These are phyloP conservation scores for Athelia sp. DNA, from an alignment of 1,284 basidiomycete genomes.

Conservation along the genomic window DNA sequence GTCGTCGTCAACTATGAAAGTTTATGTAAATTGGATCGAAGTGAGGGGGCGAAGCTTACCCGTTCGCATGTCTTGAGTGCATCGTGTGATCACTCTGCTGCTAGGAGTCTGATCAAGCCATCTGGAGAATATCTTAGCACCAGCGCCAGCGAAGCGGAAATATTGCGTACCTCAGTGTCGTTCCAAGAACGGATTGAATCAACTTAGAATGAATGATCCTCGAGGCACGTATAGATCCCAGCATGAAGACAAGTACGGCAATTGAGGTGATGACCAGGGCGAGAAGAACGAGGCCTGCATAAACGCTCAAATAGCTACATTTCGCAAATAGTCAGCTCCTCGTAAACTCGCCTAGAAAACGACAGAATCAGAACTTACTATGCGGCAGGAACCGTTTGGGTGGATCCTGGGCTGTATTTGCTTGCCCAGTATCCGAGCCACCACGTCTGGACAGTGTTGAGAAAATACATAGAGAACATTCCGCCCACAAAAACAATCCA, in stretches of 20 bases:
- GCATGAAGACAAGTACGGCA: slow-evolving; percentile 30
- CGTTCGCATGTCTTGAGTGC: slow-evolving; percentile 49
- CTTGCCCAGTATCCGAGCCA: slow-evolving; percentile 58
- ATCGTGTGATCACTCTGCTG: slow-evolving; percentile 48
- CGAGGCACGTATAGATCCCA: slow-evolving; percentile 39
- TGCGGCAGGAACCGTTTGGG: slow-evolving; percentile 30
- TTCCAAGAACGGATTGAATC: slow-evolving; percentile 40
- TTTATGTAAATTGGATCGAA: not conserved
- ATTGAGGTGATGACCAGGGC: slow-evolving; percentile 22
- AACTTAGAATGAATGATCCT: slow-evolving; percentile 36
- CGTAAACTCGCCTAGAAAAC: not conserved
- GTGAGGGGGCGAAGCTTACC: slow-evolving; percentile 4
- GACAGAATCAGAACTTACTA: slow-evolving; percentile 26
- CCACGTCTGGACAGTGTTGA: slow-evolving; percentile 42
- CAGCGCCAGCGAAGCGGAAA: no score
- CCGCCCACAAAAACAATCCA: slow-evolving; percentile 21
- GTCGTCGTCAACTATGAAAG: slow-evolving; percentile 22
- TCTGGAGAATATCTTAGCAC: slow-evolving; percentile 6
- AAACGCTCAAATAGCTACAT: slow-evolving; percentile 41
- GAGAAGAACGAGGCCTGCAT: slow-evolving; percentile 30
- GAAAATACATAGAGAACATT: slow-evolving; percentile 19
- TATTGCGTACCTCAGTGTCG: slow-evolving; percentile 29
- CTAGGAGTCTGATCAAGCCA: slow-evolving; percentile 54
- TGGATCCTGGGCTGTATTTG: slow-evolving; percentile 39
- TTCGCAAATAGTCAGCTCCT: not conserved